A percentile compares a stretch with the other conserved stretches of the same genome.
phyloP scores from a whole-genome alignment of 2,329 filamentous ascomycete genomes.

The Arthrobotrys entomopaga region DNA sequence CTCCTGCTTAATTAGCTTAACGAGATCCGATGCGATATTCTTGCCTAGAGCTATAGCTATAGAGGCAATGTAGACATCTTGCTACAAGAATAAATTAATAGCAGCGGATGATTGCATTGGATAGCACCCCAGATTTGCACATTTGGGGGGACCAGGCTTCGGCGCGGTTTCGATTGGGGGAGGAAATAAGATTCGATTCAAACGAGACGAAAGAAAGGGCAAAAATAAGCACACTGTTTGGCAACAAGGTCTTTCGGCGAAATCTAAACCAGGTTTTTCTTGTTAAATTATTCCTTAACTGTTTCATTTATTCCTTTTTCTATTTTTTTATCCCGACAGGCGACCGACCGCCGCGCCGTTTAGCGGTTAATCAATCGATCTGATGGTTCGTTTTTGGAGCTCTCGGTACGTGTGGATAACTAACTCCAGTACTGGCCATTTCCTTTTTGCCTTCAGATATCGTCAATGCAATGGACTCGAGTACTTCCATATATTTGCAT shows the following conservation, averaged over 20 bases:
- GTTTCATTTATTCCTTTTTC: background rate
- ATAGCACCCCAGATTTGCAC: background rate
- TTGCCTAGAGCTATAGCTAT: too few relatives aligned
- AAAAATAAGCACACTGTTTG: slow-evolving; percentile 3
- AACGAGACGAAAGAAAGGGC: slow-evolving; percentile 7
- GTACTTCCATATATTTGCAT: too few relatives aligned
- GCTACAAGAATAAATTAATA: too few relatives aligned
- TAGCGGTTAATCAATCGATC: background rate
- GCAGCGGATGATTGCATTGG: too few relatives aligned
- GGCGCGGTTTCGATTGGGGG: slow-evolving; percentile 49
- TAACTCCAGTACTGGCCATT: too few relatives aligned
- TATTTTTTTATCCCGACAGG: background rate
- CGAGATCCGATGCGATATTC: slow-evolving; percentile 14
- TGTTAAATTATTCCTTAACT: slow-evolving; percentile 54
- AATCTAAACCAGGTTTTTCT: slow-evolving; percentile 43
- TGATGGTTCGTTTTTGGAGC: too few relatives aligned
- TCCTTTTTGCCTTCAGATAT: slow-evolving; percentile 19
- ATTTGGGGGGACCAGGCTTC: slow-evolving; percentile 20
- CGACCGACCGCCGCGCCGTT: background rate
- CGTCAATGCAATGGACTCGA: slow-evolving; percentile 1
- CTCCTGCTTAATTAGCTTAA: slow-evolving; percentile 9
- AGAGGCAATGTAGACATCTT: slow-evolving; percentile 20
- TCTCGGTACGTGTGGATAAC: slow-evolving; percentile 1
- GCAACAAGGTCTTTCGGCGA: slow-evolving; percentile 38
- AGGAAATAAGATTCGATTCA: slow-evolving; percentile 37